Base-by-base conservation (phyloP, 768 basidiomycete genomes). In the Mycena indigotica region DNA sequence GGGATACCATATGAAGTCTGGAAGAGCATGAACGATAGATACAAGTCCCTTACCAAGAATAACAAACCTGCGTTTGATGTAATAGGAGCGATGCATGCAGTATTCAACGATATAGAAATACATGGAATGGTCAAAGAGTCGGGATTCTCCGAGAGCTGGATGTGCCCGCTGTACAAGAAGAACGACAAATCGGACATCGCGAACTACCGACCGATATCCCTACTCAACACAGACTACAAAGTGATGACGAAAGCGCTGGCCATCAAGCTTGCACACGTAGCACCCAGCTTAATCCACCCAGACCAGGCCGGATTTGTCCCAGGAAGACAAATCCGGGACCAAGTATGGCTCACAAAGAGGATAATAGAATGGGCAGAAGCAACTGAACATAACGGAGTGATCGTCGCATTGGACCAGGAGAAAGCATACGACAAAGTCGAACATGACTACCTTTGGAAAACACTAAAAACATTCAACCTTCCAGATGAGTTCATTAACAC, bases 241-340 rank as follows among this genome's bases (percentile, higher is more conserved):
- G 15, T 50, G 5, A 15, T 50, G 24, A 50, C 48, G 10, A 50
- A 50, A 28, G 48, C 48, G 24, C 48, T 50, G 5, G 29, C 48
- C 5, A 6, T 50, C 15, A 50, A 50, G 48, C 48, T n/a, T n/a
- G n/a, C n/a, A n/a, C n/a, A n/a, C n/a, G n/a, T n/a, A n/a, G n/a
- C n/a, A n/a, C n/a, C n/a, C 29, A 6, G 25, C 25, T 28, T 50
- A 25, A 28, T 50, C 6, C 48, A 50, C 48, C 48, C 48, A 25
- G 28, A 50, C 48, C 48, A 50, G 25, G 48, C 48, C 16, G 70
- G 70, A 0, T 74, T 74, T 4, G 39, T 74, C 0, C 65, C 55
- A 1, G 58, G 58, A 0, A 25, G 58, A 5, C 38, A 48, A n/a
- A 70, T 74, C n/a, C n/a, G n/a, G n/a, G n/a, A n/a, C n/a, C n/a